These are phyloP conservation scores for Colletotrichum aenigma DNA, from an alignment of 2,329 filamentous ascomycete species.

Conservation along the genomic window DNA sequence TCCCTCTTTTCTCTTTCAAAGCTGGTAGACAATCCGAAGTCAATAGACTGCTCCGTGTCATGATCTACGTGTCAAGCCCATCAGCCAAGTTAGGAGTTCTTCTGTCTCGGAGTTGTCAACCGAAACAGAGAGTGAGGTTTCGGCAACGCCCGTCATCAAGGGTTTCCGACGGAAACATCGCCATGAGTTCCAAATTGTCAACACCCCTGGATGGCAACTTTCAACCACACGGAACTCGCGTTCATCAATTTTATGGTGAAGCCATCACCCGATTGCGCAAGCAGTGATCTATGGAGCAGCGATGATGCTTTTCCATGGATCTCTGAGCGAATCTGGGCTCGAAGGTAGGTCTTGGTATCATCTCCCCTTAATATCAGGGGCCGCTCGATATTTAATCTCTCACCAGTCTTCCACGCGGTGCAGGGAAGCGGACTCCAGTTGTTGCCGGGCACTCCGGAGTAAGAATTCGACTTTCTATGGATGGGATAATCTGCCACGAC, in stretches of 20 bases:
- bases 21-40: background rate
- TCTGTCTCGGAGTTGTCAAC: background rate
- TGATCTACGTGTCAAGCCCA: slow-evolving; percentile 6
- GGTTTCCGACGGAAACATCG: background rate
- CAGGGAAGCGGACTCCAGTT: background rate
- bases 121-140: background rate
- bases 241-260: background rate
- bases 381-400: background rate
- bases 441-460: slow-evolving; percentile 7
- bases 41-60: background rate
- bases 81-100: background rate
- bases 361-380: slow-evolving; percentile 16
- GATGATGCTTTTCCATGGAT: background rate
- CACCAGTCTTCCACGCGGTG: background rate
- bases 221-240: background rate
- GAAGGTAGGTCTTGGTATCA: background rate
- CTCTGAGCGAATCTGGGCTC: background rate
- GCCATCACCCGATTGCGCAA: background rate
- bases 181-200: background rate
- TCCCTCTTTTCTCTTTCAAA: background rate
- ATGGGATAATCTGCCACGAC: background rate
- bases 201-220: background rate
- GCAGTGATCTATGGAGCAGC: background rate
- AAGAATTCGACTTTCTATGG: background rate
- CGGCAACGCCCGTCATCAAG: background rate